These are phyloP conservation scores for Plasmodium yoelii DNA, from an alignment of 169 alveolate genomes.

Conservation along the genomic window DNA sequence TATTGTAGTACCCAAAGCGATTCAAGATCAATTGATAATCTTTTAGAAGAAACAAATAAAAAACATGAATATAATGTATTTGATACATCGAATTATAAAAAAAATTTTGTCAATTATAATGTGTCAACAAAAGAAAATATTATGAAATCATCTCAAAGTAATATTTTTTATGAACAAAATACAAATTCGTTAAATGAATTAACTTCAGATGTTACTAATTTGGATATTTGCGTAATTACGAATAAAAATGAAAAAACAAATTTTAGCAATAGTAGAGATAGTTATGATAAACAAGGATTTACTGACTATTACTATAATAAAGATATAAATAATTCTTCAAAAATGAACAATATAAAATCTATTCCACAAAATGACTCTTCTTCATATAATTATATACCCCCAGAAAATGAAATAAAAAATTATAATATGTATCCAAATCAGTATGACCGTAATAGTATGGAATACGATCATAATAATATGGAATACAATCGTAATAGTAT, in stretches of 20 bases:
- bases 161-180: slow-evolving; percentile 33
- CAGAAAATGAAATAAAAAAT: not conserved
- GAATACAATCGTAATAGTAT: not conserved
- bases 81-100: slow-evolving; percentile 58
- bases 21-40: slow-evolving; percentile 33
- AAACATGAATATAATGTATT: slow-evolving; percentile 19
- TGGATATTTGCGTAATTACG: slow-evolving; percentile 42
- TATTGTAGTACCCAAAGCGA: slow-evolving; percentile 38
- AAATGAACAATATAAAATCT: not conserved
- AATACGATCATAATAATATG: not conserved
- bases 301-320: not conserved
- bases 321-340: slow-evolving; percentile 7
- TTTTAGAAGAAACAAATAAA: slow-evolving; percentile 50
- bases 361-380: not conserved
- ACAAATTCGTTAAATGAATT: slow-evolving; percentile 18
- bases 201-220: slow-evolving; percentile 31
- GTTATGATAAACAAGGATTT: slow-evolving; percentile 1
- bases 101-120: slow-evolving; percentile 27
- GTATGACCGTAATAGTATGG: not conserved
- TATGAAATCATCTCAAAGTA: slow-evolving; percentile 22
- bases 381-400: not conserved
- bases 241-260: slow-evolving; percentile 15
- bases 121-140: slow-evolving; percentile 7
- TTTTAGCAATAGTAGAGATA: not conserved
- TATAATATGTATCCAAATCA: not conserved